Percentiles rank a stretch among this genome's conserved stretches.
These are phyloP conservation scores for Zygotorulaspora chibaensis DNA, from an alignment of 805 yeast species.

Conservation along the genomic window DNA sequence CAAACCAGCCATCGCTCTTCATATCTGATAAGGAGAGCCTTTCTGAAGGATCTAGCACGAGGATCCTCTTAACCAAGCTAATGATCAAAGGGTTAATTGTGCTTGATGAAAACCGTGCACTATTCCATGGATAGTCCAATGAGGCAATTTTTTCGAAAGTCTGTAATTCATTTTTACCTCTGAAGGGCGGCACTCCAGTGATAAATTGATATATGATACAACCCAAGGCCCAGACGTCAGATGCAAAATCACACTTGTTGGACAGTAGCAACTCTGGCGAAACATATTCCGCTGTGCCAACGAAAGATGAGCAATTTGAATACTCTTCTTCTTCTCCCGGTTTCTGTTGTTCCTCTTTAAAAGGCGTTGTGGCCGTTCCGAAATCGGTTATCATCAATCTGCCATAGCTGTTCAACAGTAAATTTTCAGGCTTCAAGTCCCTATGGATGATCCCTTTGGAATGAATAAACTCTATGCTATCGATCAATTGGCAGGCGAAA, in stretches of 20 bases:
- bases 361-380: conserved; percentile 69
- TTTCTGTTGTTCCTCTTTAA: neutral
- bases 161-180: conserved; percentile 77
- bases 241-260: conserved; percentile 76
- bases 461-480: conserved; percentile 86
- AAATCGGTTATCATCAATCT: conserved; percentile 91
- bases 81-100: conserved; percentile 53
- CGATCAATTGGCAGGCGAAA: conserved; percentile 83
- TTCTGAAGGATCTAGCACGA: conserved; percentile 66
- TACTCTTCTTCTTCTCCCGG: neutral
- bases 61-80: conserved; percentile 60
- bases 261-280: conserved; percentile 81
- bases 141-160: conserved; percentile 86
- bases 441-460: conserved; percentile 86
- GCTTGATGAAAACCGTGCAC: conserved; percentile 1
- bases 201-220: conserved; percentile 81
- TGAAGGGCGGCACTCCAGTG: conserved; percentile 84
- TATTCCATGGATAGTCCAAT: conserved; percentile 62
- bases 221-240: conserved; percentile 94
- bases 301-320: conserved; percentile 61
- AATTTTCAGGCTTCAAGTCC: conserved; percentile 93
- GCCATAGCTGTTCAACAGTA: conserved; percentile 78
- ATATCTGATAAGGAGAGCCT: conserved; percentile 57
- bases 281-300: conserved; percentile 96
- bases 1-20: conserved; percentile 69